Evolutionary conservation across 805 yeast species (phyloP).

Genomic region (Starmerella davenportii): DNA sequence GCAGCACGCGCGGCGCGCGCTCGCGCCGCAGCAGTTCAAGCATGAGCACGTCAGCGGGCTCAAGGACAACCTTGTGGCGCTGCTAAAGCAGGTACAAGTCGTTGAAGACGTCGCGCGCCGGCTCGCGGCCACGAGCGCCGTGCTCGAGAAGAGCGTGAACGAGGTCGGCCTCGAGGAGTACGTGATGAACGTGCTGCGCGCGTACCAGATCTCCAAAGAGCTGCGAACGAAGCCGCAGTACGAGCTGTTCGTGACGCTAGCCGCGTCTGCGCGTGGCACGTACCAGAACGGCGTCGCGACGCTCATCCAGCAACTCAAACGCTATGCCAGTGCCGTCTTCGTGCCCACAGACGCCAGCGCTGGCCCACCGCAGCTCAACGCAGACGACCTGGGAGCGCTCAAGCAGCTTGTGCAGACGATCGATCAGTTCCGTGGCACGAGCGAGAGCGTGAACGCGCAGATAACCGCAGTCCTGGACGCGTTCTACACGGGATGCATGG

Average conservation of each 20-base stretch:
- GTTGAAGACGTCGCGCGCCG: constrained; percentile 27
- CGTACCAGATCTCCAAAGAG: constrained; percentile 2
- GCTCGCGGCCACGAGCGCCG: constrained; percentile 13
- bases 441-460: constrained; percentile 15
- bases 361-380: constrained; percentile 2
- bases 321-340: constrained; percentile 27
- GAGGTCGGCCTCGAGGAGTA: constrained; percentile 11
- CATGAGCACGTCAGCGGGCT: constrained; percentile 31
- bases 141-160: constrained; percentile 12
- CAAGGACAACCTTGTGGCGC: constrained; percentile 14
- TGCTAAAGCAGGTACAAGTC: constrained; percentile 18
- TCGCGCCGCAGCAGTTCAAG: constrained; percentile 53
- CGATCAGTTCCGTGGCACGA: constrained; percentile 5
- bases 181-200: constrained; percentile 2
- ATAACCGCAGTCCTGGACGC: constrained; percentile 12
- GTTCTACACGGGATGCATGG: constrained; percentile 12
- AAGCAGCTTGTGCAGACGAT: constrained; percentile 5
- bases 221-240: constrained; percentile 13
- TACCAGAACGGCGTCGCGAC: constrained; percentile 6
- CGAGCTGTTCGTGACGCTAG: constrained; percentile 14
- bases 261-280: constrained; percentile 7
- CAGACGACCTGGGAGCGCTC: constrained; percentile 22
- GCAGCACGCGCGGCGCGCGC: constrained; percentile 37
- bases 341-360: constrained; percentile 28
- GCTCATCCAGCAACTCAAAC: constrained; percentile 14